Evolutionary conservation across 495 filamentous ascomycete species (phyloP).

Genomic region (Xeromyces bisporus): DNA sequence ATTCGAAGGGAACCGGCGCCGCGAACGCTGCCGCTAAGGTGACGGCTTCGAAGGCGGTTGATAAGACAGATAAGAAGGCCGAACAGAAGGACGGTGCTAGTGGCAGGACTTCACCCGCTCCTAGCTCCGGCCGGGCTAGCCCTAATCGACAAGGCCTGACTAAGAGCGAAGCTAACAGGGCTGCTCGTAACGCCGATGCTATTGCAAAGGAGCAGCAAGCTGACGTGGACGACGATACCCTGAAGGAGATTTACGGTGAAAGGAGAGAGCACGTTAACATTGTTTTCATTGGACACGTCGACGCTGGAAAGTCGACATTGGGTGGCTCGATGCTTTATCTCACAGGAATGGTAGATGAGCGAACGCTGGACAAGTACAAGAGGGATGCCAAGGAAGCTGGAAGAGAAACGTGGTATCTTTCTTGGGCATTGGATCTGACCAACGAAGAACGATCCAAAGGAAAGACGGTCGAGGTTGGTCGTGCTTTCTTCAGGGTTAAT

Average conservation of each 20-base stretch:
- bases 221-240: slow-evolving; percentile 75
- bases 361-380: slow-evolving; percentile 96
- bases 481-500: slow-evolving; percentile 89
- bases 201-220: slow-evolving; percentile 76
- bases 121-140: slow-evolving; percentile 61
- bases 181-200: slow-evolving; percentile 55
- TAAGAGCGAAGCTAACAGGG: slow-evolving; percentile 32
- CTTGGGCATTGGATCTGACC: slow-evolving; percentile 92
- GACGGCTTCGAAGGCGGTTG: slow-evolving; percentile 63
- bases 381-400: slow-evolving; percentile 88
- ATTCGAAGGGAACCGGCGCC: slow-evolving; percentile 34
- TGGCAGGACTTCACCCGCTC: slow-evolving; percentile 59
- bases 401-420: slow-evolving; percentile 96
- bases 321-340: slow-evolving; percentile 82
- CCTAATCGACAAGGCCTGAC: slow-evolving; percentile 39
- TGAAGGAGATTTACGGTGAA: slow-evolving; percentile 95
- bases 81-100: slow-evolving; percentile 30
- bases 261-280: slow-evolving; percentile 81
- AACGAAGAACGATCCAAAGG: slow-evolving; percentile 94
- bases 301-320: slow-evolving; percentile 91
- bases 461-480: slow-evolving; percentile 94
- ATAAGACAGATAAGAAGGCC: slow-evolving; percentile 51
- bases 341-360: slow-evolving; percentile 97
- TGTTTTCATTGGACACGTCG: slow-evolving; percentile 96
- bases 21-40: slow-evolving; percentile 46